Evolutionary conservation across 768 basidiomycete species (phyloP).

Genomic region (Mrakia frigida): DNA sequence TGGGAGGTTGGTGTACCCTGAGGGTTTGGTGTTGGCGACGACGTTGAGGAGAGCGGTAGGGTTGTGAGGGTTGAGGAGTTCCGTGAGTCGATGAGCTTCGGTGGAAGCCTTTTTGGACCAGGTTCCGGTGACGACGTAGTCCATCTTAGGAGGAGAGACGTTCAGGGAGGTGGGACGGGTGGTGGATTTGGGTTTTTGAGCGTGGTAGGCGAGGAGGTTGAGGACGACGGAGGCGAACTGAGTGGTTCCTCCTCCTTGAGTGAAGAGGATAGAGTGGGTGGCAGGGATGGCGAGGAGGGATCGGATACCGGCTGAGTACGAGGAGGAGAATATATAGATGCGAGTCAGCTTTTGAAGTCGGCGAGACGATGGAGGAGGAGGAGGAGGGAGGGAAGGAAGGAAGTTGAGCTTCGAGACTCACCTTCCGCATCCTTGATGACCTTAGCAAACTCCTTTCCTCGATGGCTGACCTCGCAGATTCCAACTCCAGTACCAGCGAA

Average conservation of each 20-base stretch:
- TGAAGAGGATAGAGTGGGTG: conserved; percentile 81
- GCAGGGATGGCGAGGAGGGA: conserved; percentile 72
- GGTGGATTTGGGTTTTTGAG: conserved; percentile 55
- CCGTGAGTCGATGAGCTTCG: conserved; percentile 27
- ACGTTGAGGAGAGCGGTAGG: conserved; percentile 54
- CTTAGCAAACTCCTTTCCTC: conserved; percentile 77
- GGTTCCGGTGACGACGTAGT: conserved; percentile 87
- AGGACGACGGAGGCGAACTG: conserved; percentile 90
- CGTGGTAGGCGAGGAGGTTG: conserved; percentile 82
- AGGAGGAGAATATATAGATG: background rate
- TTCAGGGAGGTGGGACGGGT: conserved; percentile 42
- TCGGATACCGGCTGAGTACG: conserved; percentile 58
- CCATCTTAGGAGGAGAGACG: conserved; percentile 46
- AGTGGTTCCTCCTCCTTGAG: conserved; percentile 86
- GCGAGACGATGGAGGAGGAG: background rate
- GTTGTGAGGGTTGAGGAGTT: background rate
- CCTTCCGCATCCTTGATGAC: conserved; percentile 54
- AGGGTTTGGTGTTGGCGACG: conserved; percentile 59
- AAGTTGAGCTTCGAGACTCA: conserved; percentile 30
- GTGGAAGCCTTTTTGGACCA: conserved; percentile 78
- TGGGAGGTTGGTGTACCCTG: conserved; percentile 66
- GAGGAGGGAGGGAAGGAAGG: background rate
- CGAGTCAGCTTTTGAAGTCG: background rate
- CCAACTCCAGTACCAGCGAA: conserved; percentile 88
- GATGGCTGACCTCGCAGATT: conserved; percentile 91